Evolutionary conservation across 2,329 filamentous ascomycete species (phyloP).

Genomic region (Canariomyces notabilis): DNA sequence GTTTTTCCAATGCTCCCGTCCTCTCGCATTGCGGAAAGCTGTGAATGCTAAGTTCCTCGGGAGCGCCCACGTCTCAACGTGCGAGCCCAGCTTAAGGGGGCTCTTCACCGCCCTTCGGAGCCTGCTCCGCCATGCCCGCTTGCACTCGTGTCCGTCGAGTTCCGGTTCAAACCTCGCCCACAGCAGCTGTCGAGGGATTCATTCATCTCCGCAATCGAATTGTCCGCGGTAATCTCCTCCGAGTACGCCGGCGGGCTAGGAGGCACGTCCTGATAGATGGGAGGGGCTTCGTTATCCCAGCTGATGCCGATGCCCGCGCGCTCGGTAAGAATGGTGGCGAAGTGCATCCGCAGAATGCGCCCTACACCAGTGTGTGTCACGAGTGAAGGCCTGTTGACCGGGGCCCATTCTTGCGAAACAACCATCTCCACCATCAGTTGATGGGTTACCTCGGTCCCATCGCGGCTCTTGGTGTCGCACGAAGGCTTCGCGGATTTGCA

Average conservation of each 20-base stretch:
- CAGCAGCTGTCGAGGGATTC: constrained; percentile 31
- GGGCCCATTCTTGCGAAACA: constrained; percentile 83
- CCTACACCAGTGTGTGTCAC: constrained; percentile 85
- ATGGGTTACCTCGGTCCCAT: constrained; percentile 76
- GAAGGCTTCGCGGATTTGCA: constrained; percentile 55
- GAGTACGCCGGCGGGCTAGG: constrained; percentile 72
- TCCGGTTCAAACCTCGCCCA: neutral
- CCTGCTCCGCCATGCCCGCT: neutral
- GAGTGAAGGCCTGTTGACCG: constrained; percentile 60
- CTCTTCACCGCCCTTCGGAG: constrained; percentile 15
- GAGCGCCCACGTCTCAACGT: neutral
- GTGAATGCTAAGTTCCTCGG: neutral
- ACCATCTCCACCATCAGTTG: constrained; percentile 88
- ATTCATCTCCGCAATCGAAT: constrained; percentile 36
- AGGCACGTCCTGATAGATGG: constrained; percentile 90
- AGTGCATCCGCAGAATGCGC: constrained; percentile 87
- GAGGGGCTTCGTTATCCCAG: constrained; percentile 95
- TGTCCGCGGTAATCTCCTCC: constrained; percentile 28
- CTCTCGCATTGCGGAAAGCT: neutral
- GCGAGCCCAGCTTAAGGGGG: constrained; percentile 8
- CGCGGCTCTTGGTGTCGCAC: constrained; percentile 70
- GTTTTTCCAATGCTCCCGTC: neutral
- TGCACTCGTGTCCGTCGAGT: constrained; percentile 1
- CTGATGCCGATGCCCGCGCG: constrained; percentile 81
- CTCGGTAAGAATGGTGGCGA: constrained; percentile 76